Conservation (phyloP, 257 asterid species). For the Nicotiana noctiflora region DNA sequence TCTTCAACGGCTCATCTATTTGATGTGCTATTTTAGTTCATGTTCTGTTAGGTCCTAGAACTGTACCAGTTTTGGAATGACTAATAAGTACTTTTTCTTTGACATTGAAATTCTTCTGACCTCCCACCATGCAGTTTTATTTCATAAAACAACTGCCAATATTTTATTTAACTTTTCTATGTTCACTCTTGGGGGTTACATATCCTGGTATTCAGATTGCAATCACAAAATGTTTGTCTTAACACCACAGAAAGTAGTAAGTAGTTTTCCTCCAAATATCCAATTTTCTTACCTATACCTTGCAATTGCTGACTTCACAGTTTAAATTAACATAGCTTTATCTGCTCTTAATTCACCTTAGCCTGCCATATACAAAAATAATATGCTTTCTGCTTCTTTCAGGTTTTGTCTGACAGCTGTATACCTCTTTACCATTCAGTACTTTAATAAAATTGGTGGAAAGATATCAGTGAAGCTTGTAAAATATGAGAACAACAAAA, state of each 20-base stretch:
- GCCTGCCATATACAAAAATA: neutral
- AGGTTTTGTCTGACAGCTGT: constrained; percentile 74
- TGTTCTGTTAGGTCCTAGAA: neutral
- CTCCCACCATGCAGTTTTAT: neutral
- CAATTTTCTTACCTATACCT: neutral
- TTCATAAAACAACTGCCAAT: neutral
- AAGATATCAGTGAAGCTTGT: constrained; percentile 78
- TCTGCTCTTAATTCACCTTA: neutral
- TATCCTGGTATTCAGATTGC: neutral
- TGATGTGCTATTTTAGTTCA: neutral
- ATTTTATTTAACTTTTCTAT: neutral
- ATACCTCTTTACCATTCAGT: constrained; percentile 82
- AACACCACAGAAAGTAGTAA: neutral
- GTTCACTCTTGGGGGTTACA: neutral
- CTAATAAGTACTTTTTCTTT: neutral
- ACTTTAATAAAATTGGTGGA: constrained; percentile 78
- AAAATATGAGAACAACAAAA: constrained; percentile 58
- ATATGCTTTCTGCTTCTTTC: constrained; percentile 14
- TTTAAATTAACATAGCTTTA: neutral
- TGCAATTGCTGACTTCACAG: neutral
- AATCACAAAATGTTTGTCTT: neutral
- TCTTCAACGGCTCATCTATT: neutral
- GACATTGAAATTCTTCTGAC: neutral
- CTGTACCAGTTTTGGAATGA: neutral
- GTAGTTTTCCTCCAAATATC: neutral